Evolutionary conservation across 208 protist species (phyloP).

Genomic region (Leishmania tarentolae): DNA sequence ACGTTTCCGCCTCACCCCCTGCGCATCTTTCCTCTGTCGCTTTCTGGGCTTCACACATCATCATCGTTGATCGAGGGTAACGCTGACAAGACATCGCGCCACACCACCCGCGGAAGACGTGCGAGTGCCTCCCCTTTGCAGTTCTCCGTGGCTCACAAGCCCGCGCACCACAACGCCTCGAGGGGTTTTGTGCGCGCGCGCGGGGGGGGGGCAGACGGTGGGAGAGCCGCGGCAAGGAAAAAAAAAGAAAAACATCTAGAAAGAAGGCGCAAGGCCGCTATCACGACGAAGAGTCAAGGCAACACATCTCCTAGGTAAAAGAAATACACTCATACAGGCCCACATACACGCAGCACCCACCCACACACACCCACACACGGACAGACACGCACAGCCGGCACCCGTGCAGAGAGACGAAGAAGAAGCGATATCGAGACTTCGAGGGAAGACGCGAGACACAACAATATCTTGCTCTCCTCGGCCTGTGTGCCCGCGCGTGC

Average conservation of each 20-base stretch:
- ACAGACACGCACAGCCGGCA: no score
- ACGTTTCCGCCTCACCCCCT: not conserved
- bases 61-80: not conserved
- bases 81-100: not conserved
- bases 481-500: no score
- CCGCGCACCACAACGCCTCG: not conserved
- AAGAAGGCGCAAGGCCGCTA: no score
- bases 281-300: no score
- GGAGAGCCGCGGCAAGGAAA: not conserved
- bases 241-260: not conserved
- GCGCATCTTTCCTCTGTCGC: not conserved
- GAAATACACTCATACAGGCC: no score
- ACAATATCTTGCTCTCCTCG: no score
- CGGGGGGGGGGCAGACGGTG: not conserved
- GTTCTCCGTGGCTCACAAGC: not conserved
- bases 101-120: not conserved
- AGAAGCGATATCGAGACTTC: no score
- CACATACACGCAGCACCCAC: no score
- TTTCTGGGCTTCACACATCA: not conserved
- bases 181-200: not conserved
- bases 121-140: not conserved
- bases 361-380: no score
- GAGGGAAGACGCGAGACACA: no score
- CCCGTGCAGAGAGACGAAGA: no score
- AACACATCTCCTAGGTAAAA: no score